Conservation (phyloP, 2,329 filamentous ascomycete genomes). For the Cryphonectria radicalis region DNA sequence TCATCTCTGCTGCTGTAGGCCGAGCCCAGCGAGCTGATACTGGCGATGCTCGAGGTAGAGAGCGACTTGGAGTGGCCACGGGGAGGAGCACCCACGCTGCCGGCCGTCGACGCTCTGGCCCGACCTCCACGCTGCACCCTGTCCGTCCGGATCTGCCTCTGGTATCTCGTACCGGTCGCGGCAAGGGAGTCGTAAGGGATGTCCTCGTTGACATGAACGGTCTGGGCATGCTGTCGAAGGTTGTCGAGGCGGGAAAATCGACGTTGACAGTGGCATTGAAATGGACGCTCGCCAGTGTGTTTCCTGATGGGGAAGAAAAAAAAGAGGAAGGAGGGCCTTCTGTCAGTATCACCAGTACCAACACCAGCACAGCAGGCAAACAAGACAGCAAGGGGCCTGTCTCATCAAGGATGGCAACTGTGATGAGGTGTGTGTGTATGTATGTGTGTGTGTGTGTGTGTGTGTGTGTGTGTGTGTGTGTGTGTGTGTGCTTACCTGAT, state of each 20-base stretch:
- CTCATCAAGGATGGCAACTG: background rate
- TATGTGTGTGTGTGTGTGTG: too few relatives aligned
- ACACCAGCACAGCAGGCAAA: background rate
- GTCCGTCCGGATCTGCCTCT: constrained; percentile 88
- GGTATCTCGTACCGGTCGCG: constrained; percentile 88
- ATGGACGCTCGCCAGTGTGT: constrained; percentile 95
- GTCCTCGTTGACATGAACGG: constrained; percentile 95
- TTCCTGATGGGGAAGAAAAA: constrained; percentile 61
- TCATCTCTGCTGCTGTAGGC: constrained; percentile 70
- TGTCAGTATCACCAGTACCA: background rate
- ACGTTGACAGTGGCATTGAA: constrained; percentile 92
- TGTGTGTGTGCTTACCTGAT: constrained; percentile 69
- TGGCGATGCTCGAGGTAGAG: constrained; percentile 85
- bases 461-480: too few relatives aligned
- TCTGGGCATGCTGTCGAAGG: constrained; percentile 93
- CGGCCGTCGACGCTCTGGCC: constrained; percentile 76
- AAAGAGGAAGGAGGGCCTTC: background rate
- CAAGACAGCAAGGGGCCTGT: background rate
- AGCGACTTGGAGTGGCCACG: constrained; percentile 84
- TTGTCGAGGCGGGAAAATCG: constrained; percentile 95
- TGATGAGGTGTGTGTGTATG: constrained; percentile 8
- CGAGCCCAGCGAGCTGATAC: constrained; percentile 69
- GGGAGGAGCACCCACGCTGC: constrained; percentile 71
- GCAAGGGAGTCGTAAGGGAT: constrained; percentile 93
- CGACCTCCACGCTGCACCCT: constrained; percentile 74